These are phyloP conservation scores for Evernia prunastri DNA, from an alignment of 495 filamentous ascomycete genomes.

Conservation along the genomic window DNA sequence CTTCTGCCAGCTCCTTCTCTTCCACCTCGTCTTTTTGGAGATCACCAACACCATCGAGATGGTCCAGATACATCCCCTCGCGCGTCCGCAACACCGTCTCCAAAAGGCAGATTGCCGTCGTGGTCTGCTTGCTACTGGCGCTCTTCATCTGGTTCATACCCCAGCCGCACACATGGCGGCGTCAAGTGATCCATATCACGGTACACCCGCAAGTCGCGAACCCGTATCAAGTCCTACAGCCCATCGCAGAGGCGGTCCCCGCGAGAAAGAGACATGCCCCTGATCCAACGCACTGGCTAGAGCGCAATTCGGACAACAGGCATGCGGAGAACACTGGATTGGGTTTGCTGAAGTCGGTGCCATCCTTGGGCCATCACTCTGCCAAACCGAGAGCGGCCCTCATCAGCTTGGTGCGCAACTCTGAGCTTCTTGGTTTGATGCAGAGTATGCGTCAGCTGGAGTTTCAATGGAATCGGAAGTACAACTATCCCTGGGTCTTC, in stretches of 20 bases:
- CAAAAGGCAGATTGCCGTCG: constrained; percentile 26
- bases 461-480: constrained; percentile 35
- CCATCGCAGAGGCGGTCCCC: constrained; percentile 8
- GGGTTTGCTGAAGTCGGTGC: constrained; percentile 20
- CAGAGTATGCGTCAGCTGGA: constrained; percentile 38
- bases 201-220: constrained; percentile 19
- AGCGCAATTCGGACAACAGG: constrained; percentile 35
- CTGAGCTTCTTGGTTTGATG: constrained; percentile 31
- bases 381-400: constrained; percentile 30
- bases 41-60: constrained; percentile 21
- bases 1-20: constrained; percentile 22
- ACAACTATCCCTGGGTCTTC: constrained; percentile 37
- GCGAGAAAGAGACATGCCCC: constrained; percentile 23
- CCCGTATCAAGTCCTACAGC: constrained; percentile 28
- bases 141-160: constrained; percentile 31
- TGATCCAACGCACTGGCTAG: constrained; percentile 34
- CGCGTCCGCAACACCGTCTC: constrained; percentile 28
- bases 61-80: constrained; percentile 26
- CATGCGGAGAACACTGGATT: constrained; percentile 24
- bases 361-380: constrained; percentile 20
- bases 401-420: constrained; percentile 35
- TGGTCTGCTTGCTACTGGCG: constrained; percentile 26
- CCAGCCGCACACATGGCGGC: constrained; percentile 24
- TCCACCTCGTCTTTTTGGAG: constrained; percentile 25
- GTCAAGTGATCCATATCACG: constrained; percentile 20